Conservation (phyloP, 2,329 filamentous ascomycete genomes). For the Tothia fuscella region DNA sequence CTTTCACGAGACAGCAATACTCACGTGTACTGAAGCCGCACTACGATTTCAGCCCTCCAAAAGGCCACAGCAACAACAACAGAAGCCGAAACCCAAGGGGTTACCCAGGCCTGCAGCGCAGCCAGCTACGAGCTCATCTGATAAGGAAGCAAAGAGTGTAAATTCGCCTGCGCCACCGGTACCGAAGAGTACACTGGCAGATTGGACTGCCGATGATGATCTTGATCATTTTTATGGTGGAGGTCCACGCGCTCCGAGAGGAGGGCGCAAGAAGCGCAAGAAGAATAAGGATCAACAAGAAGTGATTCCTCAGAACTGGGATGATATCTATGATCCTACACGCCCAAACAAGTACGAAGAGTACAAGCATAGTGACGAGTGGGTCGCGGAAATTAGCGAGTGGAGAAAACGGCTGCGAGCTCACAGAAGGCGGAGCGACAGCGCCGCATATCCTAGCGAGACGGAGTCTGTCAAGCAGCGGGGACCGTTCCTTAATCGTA, state of each 20-base stretch:
- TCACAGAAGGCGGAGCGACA: slow-evolving; percentile 43
- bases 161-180: slow-evolving; percentile 29
- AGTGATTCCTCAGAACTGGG: slow-evolving; percentile 56
- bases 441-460: slow-evolving; percentile 12
- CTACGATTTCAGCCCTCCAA: slow-evolving; percentile 81
- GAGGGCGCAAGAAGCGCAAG: slow-evolving; percentile 54
- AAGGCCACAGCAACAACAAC: slow-evolving; percentile 53
- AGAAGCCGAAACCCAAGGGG: slow-evolving; percentile 51
- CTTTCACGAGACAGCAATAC: slow-evolving; percentile 15
- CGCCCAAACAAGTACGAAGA: slow-evolving; percentile 75
- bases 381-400: slow-evolving; percentile 64
- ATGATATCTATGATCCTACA: slow-evolving; percentile 78
- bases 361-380: slow-evolving; percentile 74
- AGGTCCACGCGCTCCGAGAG: slow-evolving; percentile 56
- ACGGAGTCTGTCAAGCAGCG: neutral
- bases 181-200: slow-evolving; percentile 59
- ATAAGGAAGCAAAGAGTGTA: slow-evolving; percentile 12
- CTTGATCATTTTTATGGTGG: slow-evolving; percentile 52
- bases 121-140: slow-evolving; percentile 13
- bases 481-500: slow-evolving; percentile 11
- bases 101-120: slow-evolving; percentile 18
- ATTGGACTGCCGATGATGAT: slow-evolving; percentile 79
- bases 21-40: slow-evolving; percentile 45
- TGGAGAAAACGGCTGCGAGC: slow-evolving; percentile 77
- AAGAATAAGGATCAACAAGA: slow-evolving; percentile 54